Conservation (phyloP, 2,329 filamentous ascomycete genomes). For the Amphichorda felina region DNA sequence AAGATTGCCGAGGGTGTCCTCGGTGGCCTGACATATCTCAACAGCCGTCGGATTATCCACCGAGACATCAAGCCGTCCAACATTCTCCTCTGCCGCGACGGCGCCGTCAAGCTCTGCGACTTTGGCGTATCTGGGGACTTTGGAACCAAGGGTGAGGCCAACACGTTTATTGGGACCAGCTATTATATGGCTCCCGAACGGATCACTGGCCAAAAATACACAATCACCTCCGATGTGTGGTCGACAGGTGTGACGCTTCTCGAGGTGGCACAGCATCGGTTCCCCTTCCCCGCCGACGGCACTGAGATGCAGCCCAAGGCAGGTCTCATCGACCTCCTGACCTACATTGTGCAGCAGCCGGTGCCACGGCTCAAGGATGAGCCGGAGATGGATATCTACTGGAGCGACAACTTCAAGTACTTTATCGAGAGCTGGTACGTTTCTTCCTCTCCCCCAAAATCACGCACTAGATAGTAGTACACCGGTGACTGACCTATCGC, state of each 20-base stretch:
- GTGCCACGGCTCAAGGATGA: slow-evolving; percentile 96
- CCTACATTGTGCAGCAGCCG: slow-evolving; percentile 92
- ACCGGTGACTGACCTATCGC: slow-evolving; percentile 10
- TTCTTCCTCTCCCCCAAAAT: not conserved
- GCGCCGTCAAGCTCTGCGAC: slow-evolving; percentile 95
- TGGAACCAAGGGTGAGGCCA: slow-evolving; percentile 95
- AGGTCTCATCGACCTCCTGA: slow-evolving; percentile 86
- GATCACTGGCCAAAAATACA: slow-evolving; percentile 95
- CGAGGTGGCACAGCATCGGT: slow-evolving; percentile 98
- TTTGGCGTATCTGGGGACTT: slow-evolving; percentile 98
- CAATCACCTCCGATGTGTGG: slow-evolving; percentile 98
- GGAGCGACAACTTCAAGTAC: slow-evolving; percentile 97
- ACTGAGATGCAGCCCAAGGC: slow-evolving; percentile 91
- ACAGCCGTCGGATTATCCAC: slow-evolving; percentile 94
- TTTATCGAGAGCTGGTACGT: slow-evolving; percentile 98
- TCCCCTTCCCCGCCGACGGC: slow-evolving; percentile 94
- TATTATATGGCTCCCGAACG: slow-evolving; percentile 99
- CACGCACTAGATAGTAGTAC: too few species aligned
- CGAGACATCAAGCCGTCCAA: slow-evolving; percentile 98
- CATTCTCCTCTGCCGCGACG: slow-evolving; percentile 83
- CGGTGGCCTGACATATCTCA: slow-evolving; percentile 86
- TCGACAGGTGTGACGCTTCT: slow-evolving; percentile 90
- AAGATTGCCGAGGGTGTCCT: slow-evolving; percentile 95
- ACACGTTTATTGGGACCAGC: slow-evolving; percentile 96
- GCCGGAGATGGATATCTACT: slow-evolving; percentile 75